Evolutionary conservation across 495 filamentous ascomycete genomes (phyloP), one percentile per base, ranked within the genome.

Genomic region (Choiromyces venosus): DNA sequence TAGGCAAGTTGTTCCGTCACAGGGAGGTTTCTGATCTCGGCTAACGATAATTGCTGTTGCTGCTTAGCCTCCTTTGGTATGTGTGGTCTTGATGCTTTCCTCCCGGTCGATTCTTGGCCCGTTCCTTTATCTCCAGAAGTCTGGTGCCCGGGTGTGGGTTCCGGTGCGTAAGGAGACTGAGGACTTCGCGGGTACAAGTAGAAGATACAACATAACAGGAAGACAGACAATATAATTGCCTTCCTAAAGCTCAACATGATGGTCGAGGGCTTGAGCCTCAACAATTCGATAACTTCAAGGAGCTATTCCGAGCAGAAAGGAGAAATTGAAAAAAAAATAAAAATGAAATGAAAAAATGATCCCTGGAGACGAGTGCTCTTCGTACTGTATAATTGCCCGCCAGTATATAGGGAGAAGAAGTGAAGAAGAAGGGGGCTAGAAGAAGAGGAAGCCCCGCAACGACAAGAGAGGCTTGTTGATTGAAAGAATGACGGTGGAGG

Each of bases 1-100:
- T 96, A 97, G 46, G 89, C 91, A 68, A 99, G 86, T 79, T 93
- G 93, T 39, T 97, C 91, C 80, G 89, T 87, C 25, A 98, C 84
- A 16, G 92, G 76, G 18, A 81, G 52, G 16, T 74, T 71, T 68
- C 70, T 75, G 42, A 81, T 56, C 25, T 74, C 73, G 14, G 68
- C 74, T 19, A 80, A 68, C 9, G 79, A 74, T 8, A 72, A 71
- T 35, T 80, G 76, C 61, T 81, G 79, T 52, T 75, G 73, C 14
- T 71, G 77, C 14, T 67, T 77, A 7, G 75, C 66, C 33, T 61
- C 52, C 52, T 61, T 78, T 29, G 76, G 68, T 10, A 65, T 46
- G 37, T 78, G 71, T 6, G 65, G 38, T 12, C 66, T 67, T 44
- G 70, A 61, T 14, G 52, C 25, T 7, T 33, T 61, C 52, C 52